Conservation (phyloP, 805 yeast species). For the Sugiyamaella valdiviana region DNA sequence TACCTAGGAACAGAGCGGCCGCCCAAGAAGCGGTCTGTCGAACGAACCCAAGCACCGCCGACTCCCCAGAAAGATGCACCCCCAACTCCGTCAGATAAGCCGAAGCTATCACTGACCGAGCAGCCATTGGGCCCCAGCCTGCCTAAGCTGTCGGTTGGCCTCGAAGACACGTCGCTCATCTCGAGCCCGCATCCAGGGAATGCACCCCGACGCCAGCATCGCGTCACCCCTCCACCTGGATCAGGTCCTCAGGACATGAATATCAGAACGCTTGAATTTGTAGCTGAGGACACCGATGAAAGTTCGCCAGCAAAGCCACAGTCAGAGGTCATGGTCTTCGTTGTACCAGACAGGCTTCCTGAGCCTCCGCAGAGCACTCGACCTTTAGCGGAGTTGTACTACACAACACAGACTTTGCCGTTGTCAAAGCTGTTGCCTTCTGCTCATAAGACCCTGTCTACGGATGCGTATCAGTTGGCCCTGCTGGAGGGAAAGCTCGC, state of each 20-base stretch:
- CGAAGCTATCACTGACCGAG: background rate
- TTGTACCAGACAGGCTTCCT: constrained; percentile 32
- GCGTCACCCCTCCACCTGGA: background rate
- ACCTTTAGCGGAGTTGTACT: constrained; percentile 76
- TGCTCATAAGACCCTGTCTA: constrained; percentile 78
- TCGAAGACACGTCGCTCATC: background rate
- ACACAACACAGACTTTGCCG: constrained; percentile 83
- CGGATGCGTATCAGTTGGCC: constrained; percentile 80
- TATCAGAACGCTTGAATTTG: constrained; percentile 7
- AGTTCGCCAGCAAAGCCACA: constrained; percentile 2
- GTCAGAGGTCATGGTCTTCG: constrained; percentile 25
- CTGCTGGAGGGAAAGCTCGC: constrained; percentile 86
- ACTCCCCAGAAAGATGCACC: background rate
- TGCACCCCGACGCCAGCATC: background rate
- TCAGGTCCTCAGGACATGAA: background rate
- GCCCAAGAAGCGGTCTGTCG: background rate
- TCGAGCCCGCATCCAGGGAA: background rate
- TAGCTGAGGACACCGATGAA: constrained; percentile 6
- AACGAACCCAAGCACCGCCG: background rate
- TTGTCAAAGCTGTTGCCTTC: constrained; percentile 72
- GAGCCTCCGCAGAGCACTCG: constrained; percentile 29
- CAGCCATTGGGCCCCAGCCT: background rate
- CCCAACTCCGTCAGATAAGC: background rate
- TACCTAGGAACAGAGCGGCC: constrained; percentile 2
- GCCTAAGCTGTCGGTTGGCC: background rate